These are phyloP conservation scores for Discostella pseudostelligera DNA, from an alignment of 108 stramenopile genomes.

Conservation along the genomic window DNA sequence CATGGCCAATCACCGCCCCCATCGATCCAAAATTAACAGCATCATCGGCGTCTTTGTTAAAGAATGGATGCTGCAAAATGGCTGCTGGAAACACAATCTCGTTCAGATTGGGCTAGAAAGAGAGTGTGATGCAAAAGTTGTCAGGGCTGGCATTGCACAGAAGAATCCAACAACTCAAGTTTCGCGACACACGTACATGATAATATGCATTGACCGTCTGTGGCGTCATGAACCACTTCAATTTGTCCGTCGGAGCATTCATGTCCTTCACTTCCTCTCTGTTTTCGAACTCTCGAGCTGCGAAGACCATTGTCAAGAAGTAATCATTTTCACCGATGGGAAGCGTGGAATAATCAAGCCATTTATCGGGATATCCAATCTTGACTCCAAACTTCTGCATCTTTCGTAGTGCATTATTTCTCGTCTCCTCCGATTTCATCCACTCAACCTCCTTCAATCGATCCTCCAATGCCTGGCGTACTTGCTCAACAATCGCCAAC, in stretches of 20 bases:
- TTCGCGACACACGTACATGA: constrained; percentile 35
- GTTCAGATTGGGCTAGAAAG: constrained; percentile 38
- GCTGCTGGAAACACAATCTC: constrained; percentile 87
- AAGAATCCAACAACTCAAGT: background rate
- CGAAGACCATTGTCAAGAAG: constrained; percentile 63
- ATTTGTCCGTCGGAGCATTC: constrained; percentile 77
- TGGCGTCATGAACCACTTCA: constrained; percentile 88
- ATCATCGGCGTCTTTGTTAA: constrained; percentile 70
- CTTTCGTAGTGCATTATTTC: constrained; percentile 69
- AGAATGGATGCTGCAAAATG: constrained; percentile 85
- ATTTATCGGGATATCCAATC: constrained; percentile 84
- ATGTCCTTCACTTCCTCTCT: constrained; percentile 63
- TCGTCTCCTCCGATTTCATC: constrained; percentile 74
- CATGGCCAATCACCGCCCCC: constrained; percentile 82
- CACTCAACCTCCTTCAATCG: constrained; percentile 84
- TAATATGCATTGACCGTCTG: constrained; percentile 84
- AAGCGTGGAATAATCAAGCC: constrained; percentile 70
- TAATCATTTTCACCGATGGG: constrained; percentile 39
- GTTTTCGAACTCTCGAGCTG: constrained; percentile 61
- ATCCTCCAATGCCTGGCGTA: constrained; percentile 73
- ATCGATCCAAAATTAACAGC: constrained; percentile 79
- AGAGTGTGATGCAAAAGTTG: background rate
- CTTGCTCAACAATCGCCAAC: constrained; percentile 71
- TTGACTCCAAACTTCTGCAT: constrained; percentile 75
- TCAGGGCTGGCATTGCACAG: background rate